Evolutionary conservation across 1,284 basidiomycete species (phyloP), one percentile per base, ranked within the genome.

Genomic region (Cryptococcus sp.): DNA sequence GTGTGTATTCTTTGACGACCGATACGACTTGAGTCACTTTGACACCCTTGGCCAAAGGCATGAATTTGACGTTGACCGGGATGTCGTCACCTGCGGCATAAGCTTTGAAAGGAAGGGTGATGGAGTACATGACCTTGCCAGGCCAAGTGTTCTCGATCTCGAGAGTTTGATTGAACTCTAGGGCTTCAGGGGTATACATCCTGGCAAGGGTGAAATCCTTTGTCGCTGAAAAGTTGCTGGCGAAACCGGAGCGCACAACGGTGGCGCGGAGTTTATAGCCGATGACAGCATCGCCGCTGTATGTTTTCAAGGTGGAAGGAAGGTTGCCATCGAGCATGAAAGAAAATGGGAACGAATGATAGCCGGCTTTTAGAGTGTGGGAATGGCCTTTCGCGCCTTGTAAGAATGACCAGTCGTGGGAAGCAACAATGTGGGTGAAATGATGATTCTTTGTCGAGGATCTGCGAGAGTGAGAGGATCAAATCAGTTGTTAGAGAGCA

Each of bases 131-230:
- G 75, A 94, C 80, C 79, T 95, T 97, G 41, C 89, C 89, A 0
- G 93, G 93, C 93, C 93, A 97, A 15, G 91, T 93, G 76, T 94
- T 95, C 77, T 95, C 92, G 53, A 83, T 81, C 76, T 97, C 93
- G 58, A 95, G 84, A 1, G 91, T 93, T 76, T 96, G 93, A 71
- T 91, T 93, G 80, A 91, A 96, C 77, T 96, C 93, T 67, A 95
- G 84, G 1, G 93, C 88, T 64, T 94, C 91, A 3, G 85, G 76
- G 5, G 85, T 82, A 68, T 92, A 89, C 3, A 87, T 86, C 56
- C 92, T 86, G 49, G 89, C 69, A 61, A 96, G 80, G 59, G 82
- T 80, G 56, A 96, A 83, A 13, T 86, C 83, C 47, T 81, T 78
- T 49, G 81, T 78, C 1, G 85, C 80, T 53, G 87, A 83, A 55